A percentile compares a stretch with the other conserved stretches of the same genome.
These are phyloP conservation scores for Pulicaria dysenterica DNA, from an alignment of 129 eudicot genomes.

Conservation along the genomic window DNA sequence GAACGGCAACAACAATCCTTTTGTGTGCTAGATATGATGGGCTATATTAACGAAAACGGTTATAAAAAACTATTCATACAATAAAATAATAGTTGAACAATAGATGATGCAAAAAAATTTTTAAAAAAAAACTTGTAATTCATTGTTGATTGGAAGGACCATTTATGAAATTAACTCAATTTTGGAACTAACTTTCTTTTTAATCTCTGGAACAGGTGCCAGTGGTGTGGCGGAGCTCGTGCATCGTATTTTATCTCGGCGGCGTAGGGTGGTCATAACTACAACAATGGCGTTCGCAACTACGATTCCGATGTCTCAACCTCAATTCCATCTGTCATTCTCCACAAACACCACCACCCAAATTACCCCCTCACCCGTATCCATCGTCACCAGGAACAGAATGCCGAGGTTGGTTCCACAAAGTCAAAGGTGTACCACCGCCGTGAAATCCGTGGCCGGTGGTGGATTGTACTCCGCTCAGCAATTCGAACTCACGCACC, in stretches of 20 bases:
- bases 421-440: conserved; percentile 21
- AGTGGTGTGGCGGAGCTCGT: conserved; percentile 21
- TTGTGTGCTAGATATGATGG: too few species aligned
- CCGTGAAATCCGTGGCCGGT: conserved; percentile 30
- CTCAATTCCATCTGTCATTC: conserved; percentile 13
- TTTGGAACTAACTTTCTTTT: not conserved
- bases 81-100: too few species aligned
- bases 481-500: conserved; percentile 61
- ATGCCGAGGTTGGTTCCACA: not conserved
- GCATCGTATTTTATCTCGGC: not conserved
- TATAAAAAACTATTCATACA: too few species aligned
- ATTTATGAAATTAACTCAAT: not conserved
- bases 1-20: too few species aligned
- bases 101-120: too few species aligned
- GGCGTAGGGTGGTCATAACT: conserved; percentile 23
- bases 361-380: not conserved
- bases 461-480: conserved; percentile 68
- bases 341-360: not conserved
- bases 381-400: conserved; percentile 20
- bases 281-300: conserved; percentile 29
- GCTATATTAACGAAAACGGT: too few species aligned
- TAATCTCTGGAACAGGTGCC: not conserved
- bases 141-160: not conserved
- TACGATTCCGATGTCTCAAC: conserved; percentile 23
- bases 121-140: too few species aligned